phyloP scores from a whole-genome alignment of 495 filamentous ascomycete genomes.

The Xylaria palmicola region DNA sequence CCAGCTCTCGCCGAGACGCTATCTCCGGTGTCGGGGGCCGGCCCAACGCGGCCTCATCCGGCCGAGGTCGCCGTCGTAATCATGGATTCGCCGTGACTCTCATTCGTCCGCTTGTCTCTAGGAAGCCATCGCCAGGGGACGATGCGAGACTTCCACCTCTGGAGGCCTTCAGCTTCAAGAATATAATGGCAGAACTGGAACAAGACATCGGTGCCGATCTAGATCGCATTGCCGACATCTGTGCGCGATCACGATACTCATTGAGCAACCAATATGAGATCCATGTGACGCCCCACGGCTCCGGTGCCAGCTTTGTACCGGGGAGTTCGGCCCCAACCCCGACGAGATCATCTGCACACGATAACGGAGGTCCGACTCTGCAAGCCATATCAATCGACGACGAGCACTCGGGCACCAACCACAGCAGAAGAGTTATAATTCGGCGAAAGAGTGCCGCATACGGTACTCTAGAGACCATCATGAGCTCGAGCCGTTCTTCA shows the following conservation, averaged over 20 bases:
- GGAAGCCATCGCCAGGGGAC: conserved; percentile 16
- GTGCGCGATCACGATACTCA: conserved; percentile 53
- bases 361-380: conserved; percentile 41
- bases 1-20: conserved; percentile 8
- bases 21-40: conserved; percentile 9
- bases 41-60: conserved; percentile 7
- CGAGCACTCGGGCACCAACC: conserved; percentile 30
- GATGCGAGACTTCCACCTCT: conserved; percentile 46
- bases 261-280: conserved; percentile 60
- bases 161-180: conserved; percentile 59
- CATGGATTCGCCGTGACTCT: conserved; percentile 23
- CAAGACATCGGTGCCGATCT: conserved; percentile 47
- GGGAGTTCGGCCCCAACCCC: conserved; percentile 12
- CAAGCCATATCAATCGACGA: conserved; percentile 50
- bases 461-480: conserved; percentile 57
- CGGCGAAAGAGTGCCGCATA: conserved; percentile 48
- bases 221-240: conserved; percentile 59
- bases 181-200: conserved; percentile 53
- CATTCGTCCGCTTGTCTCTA: conserved; percentile 31
- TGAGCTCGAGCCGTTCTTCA: conserved; percentile 55
- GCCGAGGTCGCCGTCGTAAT: conserved; percentile 7
- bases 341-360: conserved; percentile 17
- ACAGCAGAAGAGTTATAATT: conserved; percentile 28
- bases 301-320: conserved; percentile 38
- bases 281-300: conserved; percentile 56